Conservation (phyloP, 345 rosid genomes). For the Kandelia obovata region DNA sequence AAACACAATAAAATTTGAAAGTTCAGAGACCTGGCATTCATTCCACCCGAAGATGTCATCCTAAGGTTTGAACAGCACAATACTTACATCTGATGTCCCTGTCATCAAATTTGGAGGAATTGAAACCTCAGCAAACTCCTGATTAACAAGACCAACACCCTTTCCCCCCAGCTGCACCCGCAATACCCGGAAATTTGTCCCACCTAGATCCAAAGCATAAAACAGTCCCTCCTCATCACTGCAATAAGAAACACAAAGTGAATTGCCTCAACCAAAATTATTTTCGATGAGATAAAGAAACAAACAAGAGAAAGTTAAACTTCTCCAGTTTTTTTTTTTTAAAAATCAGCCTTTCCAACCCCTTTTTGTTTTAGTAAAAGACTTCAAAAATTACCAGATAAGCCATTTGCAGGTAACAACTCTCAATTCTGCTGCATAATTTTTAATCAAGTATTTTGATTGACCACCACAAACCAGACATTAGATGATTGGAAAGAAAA, state of each 20-base stretch:
- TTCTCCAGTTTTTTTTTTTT: too few relatives aligned
- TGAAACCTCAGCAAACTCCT: slow-evolving; percentile 71
- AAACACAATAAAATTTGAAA: slow-evolving; percentile 22
- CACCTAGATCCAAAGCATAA: slow-evolving; percentile 97
- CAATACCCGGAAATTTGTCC: slow-evolving; percentile 91
- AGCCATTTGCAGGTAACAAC: slow-evolving; percentile 1
- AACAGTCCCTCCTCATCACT: slow-evolving; percentile 81
- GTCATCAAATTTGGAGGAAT: slow-evolving; percentile 90
- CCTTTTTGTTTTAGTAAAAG: too few relatives aligned
- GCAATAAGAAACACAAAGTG: slow-evolving; percentile 10
- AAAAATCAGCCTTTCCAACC: too few relatives aligned
- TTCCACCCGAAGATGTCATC: not conserved
- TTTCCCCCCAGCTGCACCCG: slow-evolving; percentile 83
- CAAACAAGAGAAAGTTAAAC: not conserved
- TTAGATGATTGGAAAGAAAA: not conserved
- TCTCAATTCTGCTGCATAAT: not conserved
- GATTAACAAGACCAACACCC: slow-evolving; percentile 51
- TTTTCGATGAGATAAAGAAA: not conserved
- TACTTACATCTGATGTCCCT: slow-evolving; percentile 61
- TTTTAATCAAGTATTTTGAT: not conserved
- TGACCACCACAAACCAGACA: too few relatives aligned
- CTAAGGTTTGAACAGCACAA: not conserved
- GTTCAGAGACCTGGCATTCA: not conserved
- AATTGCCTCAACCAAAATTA: not conserved
- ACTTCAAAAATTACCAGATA: too few relatives aligned